Base-by-base conservation (phyloP, 2,329 filamentous ascomycete species). In the Leptosphaerulina australis region DNA sequence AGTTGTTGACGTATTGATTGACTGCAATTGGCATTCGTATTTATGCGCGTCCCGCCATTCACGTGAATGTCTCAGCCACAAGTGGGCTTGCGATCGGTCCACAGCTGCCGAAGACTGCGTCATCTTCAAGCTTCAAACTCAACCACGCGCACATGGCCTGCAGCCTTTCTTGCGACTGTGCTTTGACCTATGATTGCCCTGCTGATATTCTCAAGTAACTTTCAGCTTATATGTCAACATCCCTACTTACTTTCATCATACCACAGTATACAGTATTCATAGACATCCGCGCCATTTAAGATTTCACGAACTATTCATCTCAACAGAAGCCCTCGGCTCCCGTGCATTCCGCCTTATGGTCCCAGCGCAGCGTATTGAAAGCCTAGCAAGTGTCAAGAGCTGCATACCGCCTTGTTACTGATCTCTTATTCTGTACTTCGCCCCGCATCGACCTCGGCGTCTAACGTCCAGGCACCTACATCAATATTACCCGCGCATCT, bases 371-470 rank as follows among this genome's bases (percentile, higher is more conserved):
- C 47, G 35, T 18, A 26, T 31, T 40, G 35, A 36, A 25, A 18
- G 30, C 30, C 28, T 41, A 36, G 43, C 31, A 46, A 41, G 41
- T 43, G 48, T 51, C 48, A 51, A 46, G 33, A 46, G 48, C 41
- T 51, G 41, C 48, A 43, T 34, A 21, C 11, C 36, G 34, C 25
- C 48, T 35, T 39, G 48, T 37, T 15, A n/a, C 24, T 24, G 30
- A 26, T 26, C 22, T 22, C 36, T 44, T 20, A 18, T 22, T 20
- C 40, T 28, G 47, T 44, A 17, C 20, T 37, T 39, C 26, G 41
- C 48, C 48, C 35, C 48, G 48, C 48, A 51, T 45, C 48, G 30
- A 40, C 40, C 35, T 51, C 36, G 48, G 48, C 37, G 48, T 34
- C 20, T 37, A 21, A 17, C 31, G 31, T 51, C 31, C 41, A 51